phyloP scores from a whole-genome alignment of 331 rosid genomes.

The Arachis monticola region DNA sequence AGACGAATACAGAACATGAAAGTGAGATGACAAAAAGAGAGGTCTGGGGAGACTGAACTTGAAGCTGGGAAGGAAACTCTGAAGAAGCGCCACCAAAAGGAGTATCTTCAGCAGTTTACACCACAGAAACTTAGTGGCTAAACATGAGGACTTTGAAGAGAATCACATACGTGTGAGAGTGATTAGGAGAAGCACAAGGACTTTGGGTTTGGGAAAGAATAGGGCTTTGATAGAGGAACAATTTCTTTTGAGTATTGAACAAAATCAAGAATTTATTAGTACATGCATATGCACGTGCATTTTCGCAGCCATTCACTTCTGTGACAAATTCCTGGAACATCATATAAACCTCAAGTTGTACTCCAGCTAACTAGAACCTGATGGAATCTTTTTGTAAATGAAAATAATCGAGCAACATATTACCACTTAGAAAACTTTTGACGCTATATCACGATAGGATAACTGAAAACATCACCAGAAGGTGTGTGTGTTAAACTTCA shows the following conservation, averaged over 20 bases:
- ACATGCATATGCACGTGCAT: neutral
- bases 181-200: too few species aligned
- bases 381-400: conserved; percentile 2
- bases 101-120: too few species aligned
- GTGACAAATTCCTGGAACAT: neutral
- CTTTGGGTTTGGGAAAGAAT: neutral
- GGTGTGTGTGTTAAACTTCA: conserved; percentile 29
- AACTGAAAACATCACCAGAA: neutral
- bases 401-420: neutral
- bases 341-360: conserved; percentile 1
- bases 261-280: neutral
- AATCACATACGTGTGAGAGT: too few species aligned
- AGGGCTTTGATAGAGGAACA: neutral
- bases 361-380: conserved; percentile 4
- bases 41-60: too few species aligned
- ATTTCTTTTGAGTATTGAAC: neutral
- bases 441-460: neutral
- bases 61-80: too few species aligned
- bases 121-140: too few species aligned
- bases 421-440: neutral
- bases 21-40: too few species aligned
- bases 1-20: too few species aligned
- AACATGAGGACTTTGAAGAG: too few species aligned
- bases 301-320: neutral
- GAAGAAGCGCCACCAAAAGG: too few species aligned